Conservation (phyloP, 108 stramenopile genomes). For the Fistulifera pelliculosa region DNA sequence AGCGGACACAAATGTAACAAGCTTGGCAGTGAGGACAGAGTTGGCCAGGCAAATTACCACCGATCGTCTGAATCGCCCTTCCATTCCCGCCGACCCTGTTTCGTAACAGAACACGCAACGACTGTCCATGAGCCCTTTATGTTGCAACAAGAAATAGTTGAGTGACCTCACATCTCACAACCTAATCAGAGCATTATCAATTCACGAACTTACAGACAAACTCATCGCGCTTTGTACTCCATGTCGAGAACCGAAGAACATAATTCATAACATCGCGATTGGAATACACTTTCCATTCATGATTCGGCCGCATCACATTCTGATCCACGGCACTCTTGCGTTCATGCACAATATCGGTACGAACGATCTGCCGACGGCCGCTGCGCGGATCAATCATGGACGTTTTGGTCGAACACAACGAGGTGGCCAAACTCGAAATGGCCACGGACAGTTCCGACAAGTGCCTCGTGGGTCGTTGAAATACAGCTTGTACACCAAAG, state of each 20-base stretch:
- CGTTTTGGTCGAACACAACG: conserved; percentile 30
- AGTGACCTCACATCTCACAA: not conserved
- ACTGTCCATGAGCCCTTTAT: conserved; percentile 14
- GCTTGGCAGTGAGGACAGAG: not conserved
- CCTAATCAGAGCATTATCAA: not conserved
- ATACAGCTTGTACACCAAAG: conserved; percentile 22
- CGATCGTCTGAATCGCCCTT: not conserved
- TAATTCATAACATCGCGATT: not conserved
- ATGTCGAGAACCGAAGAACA: conserved; percentile 11
- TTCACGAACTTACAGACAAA: conserved; percentile 16
- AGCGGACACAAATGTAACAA: not conserved
- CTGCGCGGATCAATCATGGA: conserved; percentile 35
- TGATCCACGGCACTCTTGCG: conserved; percentile 14
- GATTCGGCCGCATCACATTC: conserved; percentile 9
- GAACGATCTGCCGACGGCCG: conserved; percentile 21
- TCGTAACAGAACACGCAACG: conserved; percentile 21
- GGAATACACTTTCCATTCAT: conserved; percentile 17
- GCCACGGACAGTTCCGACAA: conserved; percentile 20
- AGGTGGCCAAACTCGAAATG: conserved; percentile 25
- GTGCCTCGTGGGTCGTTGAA: conserved; percentile 28
- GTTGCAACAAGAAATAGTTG: conserved; percentile 6
- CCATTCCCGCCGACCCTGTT: not conserved
- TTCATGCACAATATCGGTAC: conserved; percentile 28
- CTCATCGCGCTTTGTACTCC: conserved; percentile 8
- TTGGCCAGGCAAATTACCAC: not conserved